A percentile compares a stretch with the other conserved stretches of the same genome.
These are phyloP conservation scores for Yarrowia alimentaria DNA, from an alignment of 805 yeast genomes.

Conservation along the genomic window DNA sequence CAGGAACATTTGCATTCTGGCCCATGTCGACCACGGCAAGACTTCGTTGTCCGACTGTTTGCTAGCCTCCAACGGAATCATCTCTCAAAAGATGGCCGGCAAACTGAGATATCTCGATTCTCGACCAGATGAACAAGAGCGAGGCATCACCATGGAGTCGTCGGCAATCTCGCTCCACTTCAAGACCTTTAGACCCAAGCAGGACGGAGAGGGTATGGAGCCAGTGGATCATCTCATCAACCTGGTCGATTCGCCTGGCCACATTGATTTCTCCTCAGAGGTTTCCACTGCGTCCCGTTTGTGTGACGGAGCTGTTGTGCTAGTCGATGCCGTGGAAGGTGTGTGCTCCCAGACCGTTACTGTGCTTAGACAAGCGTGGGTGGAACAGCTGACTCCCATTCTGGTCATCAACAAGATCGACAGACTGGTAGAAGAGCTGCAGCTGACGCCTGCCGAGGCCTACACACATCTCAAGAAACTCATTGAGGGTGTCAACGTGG, in stretches of 20 bases:
- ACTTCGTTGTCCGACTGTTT: constrained; percentile 91
- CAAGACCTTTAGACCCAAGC: constrained; percentile 47
- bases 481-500: constrained; percentile 92
- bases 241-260: constrained; percentile 98
- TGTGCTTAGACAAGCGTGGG: constrained; percentile 93
- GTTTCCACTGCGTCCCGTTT: constrained; percentile 93
- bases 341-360: constrained; percentile 97
- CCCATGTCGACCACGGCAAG: constrained; percentile 98
- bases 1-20: constrained; percentile 90
- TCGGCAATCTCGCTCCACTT: constrained; percentile 94
- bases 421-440: constrained; percentile 76
- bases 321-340: constrained; percentile 97
- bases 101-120: constrained; percentile 90
- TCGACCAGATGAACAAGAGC: constrained; percentile 88
- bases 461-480: constrained; percentile 72
- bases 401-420: constrained; percentile 90
- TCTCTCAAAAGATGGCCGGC: constrained; percentile 93
- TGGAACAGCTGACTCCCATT: constrained; percentile 82
- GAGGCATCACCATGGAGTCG: constrained; percentile 98
- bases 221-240: constrained; percentile 81
- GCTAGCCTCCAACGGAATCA: constrained; percentile 92
- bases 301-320: constrained; percentile 94
- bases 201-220: constrained; percentile 33
- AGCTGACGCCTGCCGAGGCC: constrained; percentile 80
- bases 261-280: constrained; percentile 93